These are phyloP conservation scores for Chamaenerion angustifolium DNA, from an alignment of 345 rosid genomes.

Conservation along the genomic window DNA sequence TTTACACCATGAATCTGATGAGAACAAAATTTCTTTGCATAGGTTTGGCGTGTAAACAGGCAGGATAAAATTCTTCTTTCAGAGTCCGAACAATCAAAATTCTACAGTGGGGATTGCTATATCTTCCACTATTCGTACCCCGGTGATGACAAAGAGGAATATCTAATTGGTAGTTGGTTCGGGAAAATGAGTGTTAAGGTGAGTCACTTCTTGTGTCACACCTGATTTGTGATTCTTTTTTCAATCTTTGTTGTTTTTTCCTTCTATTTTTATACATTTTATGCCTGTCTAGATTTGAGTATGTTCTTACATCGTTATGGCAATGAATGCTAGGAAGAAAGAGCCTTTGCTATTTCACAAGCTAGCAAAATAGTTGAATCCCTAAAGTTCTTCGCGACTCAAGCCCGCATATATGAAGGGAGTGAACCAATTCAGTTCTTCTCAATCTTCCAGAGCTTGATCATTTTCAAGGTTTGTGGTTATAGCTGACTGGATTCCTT, in stretches of 20 bases:
- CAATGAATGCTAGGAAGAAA: constrained; percentile 36
- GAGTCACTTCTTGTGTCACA: constrained; percentile 10
- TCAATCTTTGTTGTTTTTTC: not conserved
- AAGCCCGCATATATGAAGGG: constrained; percentile 91
- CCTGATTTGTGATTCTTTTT: not conserved
- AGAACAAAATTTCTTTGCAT: not conserved
- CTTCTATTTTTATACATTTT: not conserved
- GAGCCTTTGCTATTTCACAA: constrained; percentile 61
- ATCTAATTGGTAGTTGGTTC: constrained; percentile 84
- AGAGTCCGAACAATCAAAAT: constrained; percentile 72
- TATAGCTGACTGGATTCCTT: not conserved
- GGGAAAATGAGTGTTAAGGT: constrained; percentile 92
- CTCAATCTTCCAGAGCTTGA: constrained; percentile 78
- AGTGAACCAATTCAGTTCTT: constrained; percentile 84
- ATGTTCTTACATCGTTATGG: not conserved
- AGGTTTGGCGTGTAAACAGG: constrained; percentile 87
- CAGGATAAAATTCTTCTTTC: constrained; percentile 59
- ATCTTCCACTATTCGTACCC: constrained; percentile 79
- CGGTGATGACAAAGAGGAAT: constrained; percentile 87
- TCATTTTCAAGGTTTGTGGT: constrained; percentile 57
- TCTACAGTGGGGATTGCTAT: constrained; percentile 84
- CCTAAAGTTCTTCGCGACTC: constrained; percentile 67
- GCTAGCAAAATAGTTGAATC: constrained; percentile 84
- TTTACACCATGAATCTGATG: too few relatives aligned
- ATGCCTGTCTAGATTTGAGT: not conserved